Evolutionary conservation across 805 yeast genomes (phyloP), one percentile per base, ranked within the genome.

Genomic region (Torulaspora indica): DNA sequence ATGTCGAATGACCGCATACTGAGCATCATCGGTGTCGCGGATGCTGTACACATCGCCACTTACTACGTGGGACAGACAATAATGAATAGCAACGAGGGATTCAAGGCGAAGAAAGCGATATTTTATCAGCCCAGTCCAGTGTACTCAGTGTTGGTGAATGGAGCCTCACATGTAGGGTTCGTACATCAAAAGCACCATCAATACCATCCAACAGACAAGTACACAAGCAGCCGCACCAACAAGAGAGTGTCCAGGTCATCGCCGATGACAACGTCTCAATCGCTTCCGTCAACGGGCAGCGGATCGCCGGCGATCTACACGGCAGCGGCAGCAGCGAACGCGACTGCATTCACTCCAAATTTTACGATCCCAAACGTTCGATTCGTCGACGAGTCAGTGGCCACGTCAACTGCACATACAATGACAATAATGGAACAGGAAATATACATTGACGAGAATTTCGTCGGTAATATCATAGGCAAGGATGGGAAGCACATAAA

Each of bases 401-500:
- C 54, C 13, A 43, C 51, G 4, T 51, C 56, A 6, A 32, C 52
- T 49, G 68, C 76, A 33, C 85, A 76, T 54, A 76, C 56, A 23
- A 53, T 53, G 53, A 43, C 76, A 55, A 72, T 76, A 42, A 52
- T 56, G 2, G 75, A 79, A 43, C 86, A 85, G 63, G 90, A 83
- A 47, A 72, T 87, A 3, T 81, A 69, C 52, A 87, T 88, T 35
- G 89, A 95, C 18, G 81, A 82, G 58, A 77, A 78, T 29, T 82
- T 75, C 63, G 89, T 88, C 31, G 96, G 96, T 1, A 77, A 85
- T 31, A 81, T 88, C 22, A 88, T 88, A 47, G 96, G 96, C 1
- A 85, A 81, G 64, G 87, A 88, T 25, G 96, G 96, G 14, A 79
- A 83, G 56, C 84, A 82, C 54, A 82, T 88, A 46, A 83, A 81